Evolutionary conservation across 352 stramenopile species (phyloP).

Genomic region (Pythium dissotocum): DNA sequence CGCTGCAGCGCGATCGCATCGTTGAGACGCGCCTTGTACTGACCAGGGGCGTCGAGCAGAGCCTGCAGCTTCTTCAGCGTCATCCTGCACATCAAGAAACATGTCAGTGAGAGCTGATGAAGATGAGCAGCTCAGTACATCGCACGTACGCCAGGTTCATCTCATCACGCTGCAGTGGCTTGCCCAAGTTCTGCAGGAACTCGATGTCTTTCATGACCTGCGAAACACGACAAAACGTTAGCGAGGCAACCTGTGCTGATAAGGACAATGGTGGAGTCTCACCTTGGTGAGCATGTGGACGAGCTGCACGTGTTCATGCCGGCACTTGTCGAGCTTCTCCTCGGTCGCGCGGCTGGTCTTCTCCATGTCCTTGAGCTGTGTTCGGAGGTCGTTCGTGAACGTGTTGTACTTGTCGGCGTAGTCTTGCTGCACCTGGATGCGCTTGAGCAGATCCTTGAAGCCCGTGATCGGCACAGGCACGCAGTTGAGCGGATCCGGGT

Average conservation of each 20-base stretch:
- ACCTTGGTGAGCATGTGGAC: conserved; percentile 84
- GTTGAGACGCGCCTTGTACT: conserved; percentile 88
- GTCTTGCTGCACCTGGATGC: conserved; percentile 80
- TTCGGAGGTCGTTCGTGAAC: conserved; percentile 74
- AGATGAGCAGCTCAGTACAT: conserved; percentile 7
- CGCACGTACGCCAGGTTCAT: conserved; percentile 72
- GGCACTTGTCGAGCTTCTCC: conserved; percentile 85
- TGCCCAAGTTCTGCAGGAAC: conserved; percentile 83
- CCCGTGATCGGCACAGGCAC: conserved; percentile 75
- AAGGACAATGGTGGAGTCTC: neutral
- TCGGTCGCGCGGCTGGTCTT: conserved; percentile 76
- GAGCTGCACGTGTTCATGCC: conserved; percentile 82
- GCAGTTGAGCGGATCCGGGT: conserved; percentile 81
- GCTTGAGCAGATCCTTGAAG: conserved; percentile 80
- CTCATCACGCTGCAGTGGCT: conserved; percentile 79
- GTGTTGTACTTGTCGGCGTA: conserved; percentile 82
- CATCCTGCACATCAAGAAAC: conserved; percentile 37
- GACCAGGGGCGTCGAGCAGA: conserved; percentile 73
- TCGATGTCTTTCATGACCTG: conserved; percentile 86
- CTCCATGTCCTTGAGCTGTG: conserved; percentile 80
- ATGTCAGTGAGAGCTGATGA: neutral
- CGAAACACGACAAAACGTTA: neutral
- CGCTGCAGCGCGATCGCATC: conserved; percentile 73
- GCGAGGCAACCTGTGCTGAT: neutral
- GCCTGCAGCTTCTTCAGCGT: conserved; percentile 84